Base-by-base conservation (phyloP, 1,284 basidiomycete species). In the Cystobasidium sp. region DNA sequence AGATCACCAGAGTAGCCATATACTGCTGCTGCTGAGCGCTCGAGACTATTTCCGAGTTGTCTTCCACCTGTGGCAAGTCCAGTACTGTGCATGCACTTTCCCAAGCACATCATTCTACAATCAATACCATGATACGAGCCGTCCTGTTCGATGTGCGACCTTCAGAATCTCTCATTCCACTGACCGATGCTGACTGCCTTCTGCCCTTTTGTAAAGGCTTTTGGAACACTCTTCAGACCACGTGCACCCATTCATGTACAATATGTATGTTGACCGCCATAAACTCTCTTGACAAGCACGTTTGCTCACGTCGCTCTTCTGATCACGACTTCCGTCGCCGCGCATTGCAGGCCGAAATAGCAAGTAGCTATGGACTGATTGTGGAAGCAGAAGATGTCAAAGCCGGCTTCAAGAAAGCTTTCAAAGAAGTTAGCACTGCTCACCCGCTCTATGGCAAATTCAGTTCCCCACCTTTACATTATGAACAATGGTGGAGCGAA, bases 371-470 rank as follows among this genome's bases (percentile, higher is more conserved):
- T 44, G 70, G 70, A 47, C 70, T 73, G n/a, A 18, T 73, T 1
- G 77, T 80, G 3, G 43, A 74, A 10, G 77, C 76, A 5, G 55
- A 46, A 0, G 24, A 68, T 0, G 76, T 79, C 22, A 77, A 78
- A 39, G 5, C 31, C 0, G 75, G 65, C 0, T 77, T 80, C 76
- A 77, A 76, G 64, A 43, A 41, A 77, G 79, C 78, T 6, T 79
- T 77, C 75, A 78, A 76, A 68, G 46, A 70, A 1, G 71, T 75
- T 61, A 31, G 68, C 8, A 24, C 49, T 18, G 12, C 22, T 1
- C 68, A 79, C 44, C 79, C 78, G 5, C 24, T 80, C 37, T 80
- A 80, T 49, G 79, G 79, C 31, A 78, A 78, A 51, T 68, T 52
- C 24, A 75, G 75, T n/a, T 22, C 12, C 3, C 76, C 77, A 0